phyloP scores from a whole-genome alignment of 495 filamentous ascomycete genomes.

The Penicillium robsamsonii region DNA sequence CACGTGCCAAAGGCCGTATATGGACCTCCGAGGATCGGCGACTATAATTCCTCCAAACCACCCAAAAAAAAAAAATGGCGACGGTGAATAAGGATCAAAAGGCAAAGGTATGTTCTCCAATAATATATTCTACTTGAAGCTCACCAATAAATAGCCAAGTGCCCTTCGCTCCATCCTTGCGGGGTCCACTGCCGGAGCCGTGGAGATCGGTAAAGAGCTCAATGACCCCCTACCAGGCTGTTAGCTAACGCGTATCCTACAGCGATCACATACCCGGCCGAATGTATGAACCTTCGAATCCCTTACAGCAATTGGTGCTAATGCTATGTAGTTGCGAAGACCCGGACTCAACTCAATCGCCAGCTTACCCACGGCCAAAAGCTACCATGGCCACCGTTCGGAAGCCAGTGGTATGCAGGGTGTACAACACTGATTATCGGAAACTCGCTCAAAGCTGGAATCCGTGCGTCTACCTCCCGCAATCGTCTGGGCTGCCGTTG shows the following conservation, averaged over 20 bases:
- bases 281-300: slow-evolving; percentile 58
- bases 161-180: slow-evolving; percentile 82
- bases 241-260: slow-evolving; percentile 16
- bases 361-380: slow-evolving; percentile 76
- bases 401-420: slow-evolving; percentile 92
- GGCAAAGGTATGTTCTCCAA: slow-evolving; percentile 39
- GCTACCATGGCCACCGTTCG: slow-evolving; percentile 94
- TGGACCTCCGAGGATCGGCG: slow-evolving; percentile 18
- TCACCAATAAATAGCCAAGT: slow-evolving; percentile 59
- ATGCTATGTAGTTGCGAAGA: slow-evolving; percentile 74
- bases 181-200: slow-evolving; percentile 84
- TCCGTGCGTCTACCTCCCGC: slow-evolving; percentile 57
- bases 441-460: slow-evolving; percentile 93
- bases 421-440: slow-evolving; percentile 97
- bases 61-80: slow-evolving; percentile 34
- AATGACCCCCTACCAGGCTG: slow-evolving; percentile 2
- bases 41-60: slow-evolving; percentile 12
- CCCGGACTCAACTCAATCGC: slow-evolving; percentile 88
- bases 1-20: slow-evolving; percentile 23
- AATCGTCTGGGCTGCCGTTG: slow-evolving; percentile 5
- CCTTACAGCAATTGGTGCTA: slow-evolving; percentile 13
- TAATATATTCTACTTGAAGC: slow-evolving; percentile 1
- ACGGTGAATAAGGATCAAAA: slow-evolving; percentile 40
- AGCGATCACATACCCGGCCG: slow-evolving; percentile 97
- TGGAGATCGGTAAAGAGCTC: slow-evolving; percentile 75